Percentiles rank a stretch among this genome's conserved stretches.
phyloP scores from a whole-genome alignment of 108 stramenopile species.

The Nitzschia putrida region DNA sequence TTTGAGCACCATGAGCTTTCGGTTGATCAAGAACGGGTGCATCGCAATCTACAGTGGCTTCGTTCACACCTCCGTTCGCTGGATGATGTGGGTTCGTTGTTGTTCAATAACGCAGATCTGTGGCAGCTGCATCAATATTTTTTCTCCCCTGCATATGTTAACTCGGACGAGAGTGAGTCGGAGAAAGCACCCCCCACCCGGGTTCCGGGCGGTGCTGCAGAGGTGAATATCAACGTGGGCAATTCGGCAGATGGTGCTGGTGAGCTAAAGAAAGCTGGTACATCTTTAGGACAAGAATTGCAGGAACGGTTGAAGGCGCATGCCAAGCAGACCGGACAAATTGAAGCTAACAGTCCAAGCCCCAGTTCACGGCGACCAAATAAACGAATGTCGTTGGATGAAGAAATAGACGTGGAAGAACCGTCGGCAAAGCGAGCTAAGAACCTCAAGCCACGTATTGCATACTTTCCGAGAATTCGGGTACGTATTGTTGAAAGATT shows the following conservation, averaged over 20 bases:
- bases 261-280: too few relatives aligned
- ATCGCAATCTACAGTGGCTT: conserved; percentile 69
- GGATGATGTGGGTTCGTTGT: conserved; percentile 60
- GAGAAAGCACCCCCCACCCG: neutral
- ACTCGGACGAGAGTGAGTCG: conserved; percentile 35
- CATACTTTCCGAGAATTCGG: conserved; percentile 72
- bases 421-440: conserved; percentile 67
- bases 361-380: conserved; percentile 38
- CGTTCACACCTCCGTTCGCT: conserved; percentile 64
- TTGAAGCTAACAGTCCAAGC: conserved; percentile 34
- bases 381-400: conserved; percentile 52
- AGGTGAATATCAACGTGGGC: neutral
- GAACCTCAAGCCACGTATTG: conserved; percentile 67
- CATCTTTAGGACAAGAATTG: neutral
- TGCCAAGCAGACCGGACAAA: neutral
- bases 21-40: conserved; percentile 43
- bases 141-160: conserved; percentile 61
- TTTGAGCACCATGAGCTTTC: conserved; percentile 21
- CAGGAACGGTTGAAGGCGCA: neutral
- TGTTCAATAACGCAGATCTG: conserved; percentile 75
- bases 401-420: conserved; percentile 35
- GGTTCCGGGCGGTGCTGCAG: neutral
- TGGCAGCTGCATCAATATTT: conserved; percentile 79
- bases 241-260: neutral
- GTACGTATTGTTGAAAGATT: conserved; percentile 32